These are phyloP conservation scores for Nemania sp. DNA, from an alignment of 2,329 filamentous ascomycete genomes.

Conservation along the genomic window DNA sequence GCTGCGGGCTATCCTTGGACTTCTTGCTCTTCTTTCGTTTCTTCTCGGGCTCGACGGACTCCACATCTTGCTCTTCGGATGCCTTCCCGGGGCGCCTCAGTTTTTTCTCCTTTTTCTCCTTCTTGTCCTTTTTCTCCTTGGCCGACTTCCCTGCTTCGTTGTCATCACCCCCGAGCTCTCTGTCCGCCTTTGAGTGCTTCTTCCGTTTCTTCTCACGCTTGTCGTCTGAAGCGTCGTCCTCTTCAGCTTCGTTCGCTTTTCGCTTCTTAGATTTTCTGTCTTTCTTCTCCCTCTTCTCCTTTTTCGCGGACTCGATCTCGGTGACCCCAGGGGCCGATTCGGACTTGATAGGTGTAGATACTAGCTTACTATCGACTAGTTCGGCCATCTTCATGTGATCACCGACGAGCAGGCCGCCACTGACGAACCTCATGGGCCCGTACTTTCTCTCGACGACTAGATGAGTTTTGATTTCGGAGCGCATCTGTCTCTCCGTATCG, in stretches of 20 bases:
- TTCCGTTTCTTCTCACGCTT: slow-evolving; percentile 45
- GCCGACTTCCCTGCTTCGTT: slow-evolving; percentile 34
- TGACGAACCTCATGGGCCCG: slow-evolving; percentile 83
- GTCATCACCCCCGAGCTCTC: slow-evolving; percentile 29
- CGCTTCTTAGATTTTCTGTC: slow-evolving; percentile 50
- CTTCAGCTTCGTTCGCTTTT: slow-evolving; percentile 44
- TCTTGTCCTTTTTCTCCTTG: slow-evolving; percentile 39
- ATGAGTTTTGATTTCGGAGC: slow-evolving; percentile 72
- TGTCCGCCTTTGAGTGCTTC: slow-evolving; percentile 36
- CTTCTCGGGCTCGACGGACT: slow-evolving; percentile 15
- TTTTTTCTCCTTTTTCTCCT: slow-evolving; percentile 36
- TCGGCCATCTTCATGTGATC: slow-evolving; percentile 55
- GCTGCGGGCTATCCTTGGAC: slow-evolving; percentile 42
- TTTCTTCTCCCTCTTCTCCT: slow-evolving; percentile 46
- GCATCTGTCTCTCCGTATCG: slow-evolving; percentile 68
- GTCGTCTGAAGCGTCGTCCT: slow-evolving; percentile 43
- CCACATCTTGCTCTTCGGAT: slow-evolving; percentile 26
- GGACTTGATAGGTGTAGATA: slow-evolving; percentile 48
- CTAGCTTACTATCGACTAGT: slow-evolving; percentile 34
- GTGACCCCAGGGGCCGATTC: slow-evolving; percentile 37
- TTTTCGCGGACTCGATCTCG: slow-evolving; percentile 37
- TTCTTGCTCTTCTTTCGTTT: slow-evolving; percentile 39
- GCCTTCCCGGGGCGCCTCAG: slow-evolving; percentile 38
- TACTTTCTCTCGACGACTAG: slow-evolving; percentile 76
- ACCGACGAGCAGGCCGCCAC: slow-evolving; percentile 72